These are phyloP conservation scores for Helianthus tuberosus DNA, from an alignment of 129 eudicot genomes.

Conservation along the genomic window DNA sequence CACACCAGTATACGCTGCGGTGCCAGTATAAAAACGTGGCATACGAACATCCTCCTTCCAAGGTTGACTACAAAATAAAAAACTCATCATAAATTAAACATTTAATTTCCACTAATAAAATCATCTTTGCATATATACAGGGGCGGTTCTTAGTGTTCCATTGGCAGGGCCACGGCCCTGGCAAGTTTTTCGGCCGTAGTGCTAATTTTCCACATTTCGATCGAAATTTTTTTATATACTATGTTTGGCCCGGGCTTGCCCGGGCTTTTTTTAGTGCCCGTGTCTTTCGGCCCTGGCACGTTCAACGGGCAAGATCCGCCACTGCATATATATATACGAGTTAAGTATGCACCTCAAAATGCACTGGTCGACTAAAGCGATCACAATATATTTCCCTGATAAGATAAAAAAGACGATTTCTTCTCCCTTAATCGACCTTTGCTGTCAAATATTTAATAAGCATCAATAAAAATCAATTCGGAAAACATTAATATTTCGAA, in stretches of 20 bases:
- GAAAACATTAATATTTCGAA: neutral
- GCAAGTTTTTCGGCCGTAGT: too few relatives aligned
- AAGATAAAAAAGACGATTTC: conserved; percentile 67
- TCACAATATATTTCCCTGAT: conserved; percentile 84
- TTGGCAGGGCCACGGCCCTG: too few relatives aligned
- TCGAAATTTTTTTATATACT: too few relatives aligned
- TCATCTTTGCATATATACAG: neutral
- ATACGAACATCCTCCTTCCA: conserved; percentile 69
- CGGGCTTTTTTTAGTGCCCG: too few relatives aligned
- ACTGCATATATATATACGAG: neutral
- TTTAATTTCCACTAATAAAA: neutral
- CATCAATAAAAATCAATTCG: neutral
- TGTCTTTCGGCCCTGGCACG: too few relatives aligned
- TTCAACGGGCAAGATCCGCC: too few relatives aligned
- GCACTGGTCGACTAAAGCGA: conserved; percentile 90
- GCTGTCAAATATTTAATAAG: conserved; percentile 50
- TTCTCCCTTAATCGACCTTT: conserved; percentile 78
- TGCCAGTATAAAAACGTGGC: conserved; percentile 55
- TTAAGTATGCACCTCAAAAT: conserved; percentile 60
- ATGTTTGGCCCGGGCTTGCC: too few relatives aligned
- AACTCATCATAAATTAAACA: neutral
- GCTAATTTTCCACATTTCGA: too few relatives aligned
- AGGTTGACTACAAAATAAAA: conserved; percentile 52
- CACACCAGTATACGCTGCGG: conserved; percentile 81
- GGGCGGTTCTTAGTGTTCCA: too few relatives aligned